Conservation (phyloP, 1,139 yeast species). For the Meyerozyma athensensis region DNA sequence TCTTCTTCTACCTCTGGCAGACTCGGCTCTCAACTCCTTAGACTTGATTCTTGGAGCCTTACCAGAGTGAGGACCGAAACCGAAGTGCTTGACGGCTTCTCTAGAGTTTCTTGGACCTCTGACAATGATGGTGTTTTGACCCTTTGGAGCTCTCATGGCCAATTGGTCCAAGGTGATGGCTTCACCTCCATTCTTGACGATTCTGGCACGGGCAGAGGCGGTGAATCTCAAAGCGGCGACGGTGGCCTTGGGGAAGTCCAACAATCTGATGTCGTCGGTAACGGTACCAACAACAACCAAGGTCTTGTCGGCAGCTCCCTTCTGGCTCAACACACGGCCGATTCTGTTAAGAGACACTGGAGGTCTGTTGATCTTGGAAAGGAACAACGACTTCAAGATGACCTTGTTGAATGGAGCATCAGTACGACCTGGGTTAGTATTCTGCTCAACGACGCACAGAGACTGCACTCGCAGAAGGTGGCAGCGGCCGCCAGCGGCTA, state of each 20-base stretch:
- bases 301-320: constrained; percentile 87
- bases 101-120: constrained; percentile 99
- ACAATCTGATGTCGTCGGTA: constrained; percentile 94
- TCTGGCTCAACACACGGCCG: constrained; percentile 73
- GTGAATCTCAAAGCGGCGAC: constrained; percentile 99
- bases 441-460: constrained; percentile 63
- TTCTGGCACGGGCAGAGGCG: constrained; percentile 97
- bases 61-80: constrained; percentile 99
- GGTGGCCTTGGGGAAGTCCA: constrained; percentile 92
- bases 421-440: constrained; percentile 86
- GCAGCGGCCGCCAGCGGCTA: background rate
- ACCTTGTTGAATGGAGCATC: constrained; percentile 99
- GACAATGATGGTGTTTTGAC: constrained; percentile 95
- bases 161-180: constrained; percentile 98
- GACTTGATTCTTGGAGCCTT: constrained; percentile 99
- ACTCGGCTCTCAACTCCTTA: constrained; percentile 99
- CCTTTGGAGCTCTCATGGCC: constrained; percentile 99
- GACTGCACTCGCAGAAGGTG: constrained; percentile 58
- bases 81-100: constrained; percentile 99
- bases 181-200: constrained; percentile 99
- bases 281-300: constrained; percentile 99
- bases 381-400: constrained; percentile 88
- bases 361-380: constrained; percentile 98
- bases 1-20: constrained; percentile 99
- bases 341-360: constrained; percentile 96